Base-by-base conservation (phyloP, 2,329 filamentous ascomycete species). In the Colletotrichum liaoningense region DNA sequence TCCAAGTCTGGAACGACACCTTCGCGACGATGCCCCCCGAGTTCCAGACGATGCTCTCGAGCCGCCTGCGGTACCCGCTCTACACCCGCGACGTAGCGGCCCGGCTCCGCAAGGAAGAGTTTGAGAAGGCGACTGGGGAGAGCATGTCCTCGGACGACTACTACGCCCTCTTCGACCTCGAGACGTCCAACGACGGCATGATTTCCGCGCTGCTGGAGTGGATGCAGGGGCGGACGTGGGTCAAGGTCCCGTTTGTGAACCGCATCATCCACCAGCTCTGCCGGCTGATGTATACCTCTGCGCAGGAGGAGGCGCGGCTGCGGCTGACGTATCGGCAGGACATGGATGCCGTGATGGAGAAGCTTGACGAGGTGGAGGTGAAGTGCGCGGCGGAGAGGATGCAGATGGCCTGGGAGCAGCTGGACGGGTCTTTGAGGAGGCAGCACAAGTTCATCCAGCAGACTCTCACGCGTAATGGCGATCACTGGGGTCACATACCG, bases 171-270 rank as follows among this genome's bases (percentile, higher is more conserved):
- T 73, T 67, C 49, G 66, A 75, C 42, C 73, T 69, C 24, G 63
- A 69, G 63, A 69, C 28, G 7, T 24, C 65, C n/a, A 76, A 74
- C 24, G 74, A 75, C n/a, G 74, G 74, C 9, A 66, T 74, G 62
- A 22, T 73, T 26, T 74, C 70, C 19, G 62, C 42, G 22, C 63
- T 73, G 6, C 63, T 67, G 6, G 69, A 73, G 63, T 76, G 66
- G 62, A 72, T 69, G 52, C 60, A 67, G 49, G 74, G 74, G 49
- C 69, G 69, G 24, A 28, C 24, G 22, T 62, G 35, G n/a, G 54
- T 76, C 22, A 74, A 74, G 30, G 67, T 67, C n/a, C 54, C 49
- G 0, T 68, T 38, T 19, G 63, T 75, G 12, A 75, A 76, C 73
- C 62, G 63, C 49, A 66, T 75, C 63, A 67, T 70, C 12, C 65